Evolutionary conservation across 352 stramenopile species (phyloP).

Genomic region (Aphanomyces stellatus): DNA sequence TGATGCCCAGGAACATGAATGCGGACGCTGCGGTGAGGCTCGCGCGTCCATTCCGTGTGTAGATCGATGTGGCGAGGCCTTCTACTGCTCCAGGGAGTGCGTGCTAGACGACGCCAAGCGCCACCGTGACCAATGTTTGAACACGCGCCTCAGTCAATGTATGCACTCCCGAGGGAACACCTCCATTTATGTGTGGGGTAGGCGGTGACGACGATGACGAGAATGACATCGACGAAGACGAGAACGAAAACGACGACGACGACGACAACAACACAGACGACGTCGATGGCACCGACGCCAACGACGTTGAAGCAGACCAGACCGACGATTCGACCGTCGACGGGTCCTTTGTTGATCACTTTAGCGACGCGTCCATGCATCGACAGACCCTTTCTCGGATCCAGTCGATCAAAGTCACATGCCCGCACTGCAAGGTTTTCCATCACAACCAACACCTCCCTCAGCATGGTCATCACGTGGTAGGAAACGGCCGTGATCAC

Average conservation of each 20-base stretch:
- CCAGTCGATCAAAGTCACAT: constrained; percentile 3
- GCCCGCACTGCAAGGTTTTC: background rate
- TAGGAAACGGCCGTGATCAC: background rate
- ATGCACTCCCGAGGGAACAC: background rate
- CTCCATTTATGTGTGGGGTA: background rate
- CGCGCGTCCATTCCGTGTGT: background rate
- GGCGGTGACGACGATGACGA: background rate
- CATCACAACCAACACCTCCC: background rate
- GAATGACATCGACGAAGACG: background rate
- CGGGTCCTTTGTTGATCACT: background rate
- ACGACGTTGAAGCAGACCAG: too few species aligned
- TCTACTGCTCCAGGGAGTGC: background rate
- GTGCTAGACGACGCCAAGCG: background rate
- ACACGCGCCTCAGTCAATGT: background rate
- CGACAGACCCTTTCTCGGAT: too few species aligned
- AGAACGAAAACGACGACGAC: background rate
- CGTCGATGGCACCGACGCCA: background rate
- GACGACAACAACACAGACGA: background rate
- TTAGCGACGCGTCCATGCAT: background rate
- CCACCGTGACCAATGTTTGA: background rate
- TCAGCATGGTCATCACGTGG: background rate
- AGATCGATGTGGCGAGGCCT: background rate
- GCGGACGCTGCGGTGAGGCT: background rate
- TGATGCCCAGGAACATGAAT: background rate
- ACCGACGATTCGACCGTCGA: background rate